A percentile compares a stretch with the other conserved stretches of the same genome.
These are phyloP conservation scores for Hygrocybe coccinea DNA, from an alignment of 768 basidiomycete species.

Conservation along the genomic window DNA sequence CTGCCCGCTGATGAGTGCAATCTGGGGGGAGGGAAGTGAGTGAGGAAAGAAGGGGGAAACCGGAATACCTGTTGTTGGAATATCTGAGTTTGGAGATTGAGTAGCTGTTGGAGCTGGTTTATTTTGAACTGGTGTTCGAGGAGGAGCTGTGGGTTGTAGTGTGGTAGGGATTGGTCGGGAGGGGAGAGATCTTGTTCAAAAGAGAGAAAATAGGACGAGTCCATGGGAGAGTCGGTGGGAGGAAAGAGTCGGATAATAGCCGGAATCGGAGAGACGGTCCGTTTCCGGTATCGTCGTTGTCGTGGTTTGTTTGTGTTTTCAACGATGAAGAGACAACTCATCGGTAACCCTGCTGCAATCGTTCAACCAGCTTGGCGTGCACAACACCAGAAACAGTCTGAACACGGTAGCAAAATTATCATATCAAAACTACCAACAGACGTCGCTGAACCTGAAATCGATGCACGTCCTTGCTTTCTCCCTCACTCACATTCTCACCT, in stretches of 20 bases:
- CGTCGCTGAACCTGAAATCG: constrained; percentile 62
- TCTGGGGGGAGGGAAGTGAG: constrained; percentile 34
- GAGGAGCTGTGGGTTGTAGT: constrained; percentile 44
- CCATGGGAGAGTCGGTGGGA: constrained; percentile 2
- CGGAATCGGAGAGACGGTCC: background rate
- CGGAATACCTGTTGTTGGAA: constrained; percentile 79
- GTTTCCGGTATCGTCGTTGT: too few relatives aligned
- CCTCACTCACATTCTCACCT: constrained; percentile 5
- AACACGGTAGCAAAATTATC: constrained; percentile 53
- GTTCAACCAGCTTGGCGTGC: constrained; percentile 60
- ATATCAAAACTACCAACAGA: constrained; percentile 63
- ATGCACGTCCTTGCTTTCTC: constrained; percentile 34
- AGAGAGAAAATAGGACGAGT: background rate
- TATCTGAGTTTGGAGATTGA: constrained; percentile 83
- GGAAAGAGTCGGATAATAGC: constrained; percentile 8
- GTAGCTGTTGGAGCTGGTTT: constrained; percentile 67
- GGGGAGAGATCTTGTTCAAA: background rate
- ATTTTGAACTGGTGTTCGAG: constrained; percentile 77
- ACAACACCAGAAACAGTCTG: constrained; percentile 24
- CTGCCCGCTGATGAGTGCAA: constrained; percentile 62
- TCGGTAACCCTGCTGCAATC: constrained; percentile 54
- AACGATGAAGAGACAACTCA: constrained; percentile 45
- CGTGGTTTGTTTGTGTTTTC: too few relatives aligned
- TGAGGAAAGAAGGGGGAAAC: constrained; percentile 7
- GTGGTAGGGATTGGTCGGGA: constrained; percentile 11